Base-by-base conservation (phyloP, 495 filamentous ascomycete genomes). In the Xanthoparmelia taractica region DNA sequence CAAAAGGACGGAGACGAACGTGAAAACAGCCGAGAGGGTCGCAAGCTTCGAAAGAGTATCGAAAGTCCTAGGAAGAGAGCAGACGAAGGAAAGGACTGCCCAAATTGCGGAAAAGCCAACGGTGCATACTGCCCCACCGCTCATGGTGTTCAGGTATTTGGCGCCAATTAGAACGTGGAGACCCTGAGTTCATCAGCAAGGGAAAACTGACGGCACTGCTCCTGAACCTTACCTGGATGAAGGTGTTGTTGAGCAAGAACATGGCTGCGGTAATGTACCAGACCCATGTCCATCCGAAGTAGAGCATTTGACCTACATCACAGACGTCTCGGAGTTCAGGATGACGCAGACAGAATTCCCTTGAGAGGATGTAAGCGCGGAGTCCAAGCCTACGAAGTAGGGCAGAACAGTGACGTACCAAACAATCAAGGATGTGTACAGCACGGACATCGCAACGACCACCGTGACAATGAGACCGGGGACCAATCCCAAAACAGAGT, bases 171-270 rank as follows among this genome's bases (percentile, higher is more conserved):
- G 80, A 66, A 89, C 87, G 67, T 94, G 90, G 61, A 95, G 80
- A 40, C 83, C 90, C 80, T 85, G 27, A 8, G 57, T 8, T 63
- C 40, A 48, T 75, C 60, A 77, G 69, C 31, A 1, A 33, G 36
- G 31, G 20, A 34, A 27, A 20, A 25, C 40, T 29, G 18, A 36
- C 48, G 15, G 5, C 11, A 31, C 12, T 27, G 11, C 20, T 20
- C 8, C 52, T 61, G 29, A 55, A 60, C 1, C 59, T 60, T 74
- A 83, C 82, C 72, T 88, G 85, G 65, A 93, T 90, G 73, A 94
- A 92, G 15, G 90, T 96, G 67, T 96, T 96, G 79, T 96, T 96
- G 64, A 94, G 72, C 36, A 96, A 73, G 74, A 96, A 96, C 91
- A 95, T 93, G 67, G 88, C 76, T 4, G 89, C 91, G 0, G 91